Conservation (phyloP, 148 eudicot genomes). For the Silene conica region DNA sequence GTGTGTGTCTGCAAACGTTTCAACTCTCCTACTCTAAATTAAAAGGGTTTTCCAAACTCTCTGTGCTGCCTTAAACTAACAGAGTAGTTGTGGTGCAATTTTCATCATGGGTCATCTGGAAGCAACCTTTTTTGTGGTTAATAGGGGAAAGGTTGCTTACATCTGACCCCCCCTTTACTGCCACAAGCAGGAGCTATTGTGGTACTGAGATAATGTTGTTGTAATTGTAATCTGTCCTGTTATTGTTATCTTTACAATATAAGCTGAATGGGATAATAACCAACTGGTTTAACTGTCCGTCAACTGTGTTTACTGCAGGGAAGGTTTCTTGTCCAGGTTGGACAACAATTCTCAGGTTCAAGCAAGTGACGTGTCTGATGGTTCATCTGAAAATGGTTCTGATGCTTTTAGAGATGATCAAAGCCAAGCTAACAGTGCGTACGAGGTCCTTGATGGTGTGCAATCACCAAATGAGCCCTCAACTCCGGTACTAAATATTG, state of each 20-base stretch:
- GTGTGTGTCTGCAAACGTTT: too few relatives aligned
- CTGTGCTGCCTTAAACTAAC: too few relatives aligned
- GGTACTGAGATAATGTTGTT: neutral
- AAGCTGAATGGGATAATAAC: neutral
- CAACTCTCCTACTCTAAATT: too few relatives aligned
- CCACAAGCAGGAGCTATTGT: neutral
- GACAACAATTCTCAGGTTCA: constrained; percentile 40
- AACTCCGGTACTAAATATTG: constrained; percentile 14
- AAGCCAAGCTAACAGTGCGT: constrained; percentile 30
- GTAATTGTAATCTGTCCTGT: neutral
- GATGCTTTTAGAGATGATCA: constrained; percentile 28
- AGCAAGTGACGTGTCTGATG: constrained; percentile 32
- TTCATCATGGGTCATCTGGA: too few relatives aligned
- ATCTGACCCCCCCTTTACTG: too few relatives aligned
- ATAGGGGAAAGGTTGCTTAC: too few relatives aligned
- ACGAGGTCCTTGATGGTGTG: constrained; percentile 28
- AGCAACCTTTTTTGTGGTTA: too few relatives aligned
- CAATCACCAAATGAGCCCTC: constrained; percentile 27
- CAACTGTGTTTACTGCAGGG: constrained; percentile 42
- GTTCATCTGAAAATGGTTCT: constrained; percentile 33
- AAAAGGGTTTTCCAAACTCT: too few relatives aligned
- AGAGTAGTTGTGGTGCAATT: too few relatives aligned
- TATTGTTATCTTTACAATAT: neutral
- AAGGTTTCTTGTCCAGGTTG: constrained; percentile 72
- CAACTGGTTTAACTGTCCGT: neutral